A percentile compares a stretch with the other conserved stretches of the same genome.
These are phyloP conservation scores for Hymenoscyphus linearis DNA, from an alignment of 2,329 filamentous ascomycete species.

Conservation along the genomic window DNA sequence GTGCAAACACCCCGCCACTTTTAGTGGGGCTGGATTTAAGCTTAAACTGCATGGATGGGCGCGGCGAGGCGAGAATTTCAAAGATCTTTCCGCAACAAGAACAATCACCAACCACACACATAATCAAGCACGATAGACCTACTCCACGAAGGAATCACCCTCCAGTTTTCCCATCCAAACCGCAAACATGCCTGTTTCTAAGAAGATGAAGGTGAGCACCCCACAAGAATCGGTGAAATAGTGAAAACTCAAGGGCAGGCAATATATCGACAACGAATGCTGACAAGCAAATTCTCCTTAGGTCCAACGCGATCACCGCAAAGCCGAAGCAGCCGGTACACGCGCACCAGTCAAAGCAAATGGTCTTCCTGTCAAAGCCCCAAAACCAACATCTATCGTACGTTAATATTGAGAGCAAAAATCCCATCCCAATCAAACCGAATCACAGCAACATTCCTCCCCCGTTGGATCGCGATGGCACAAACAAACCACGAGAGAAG, in stretches of 20 bases:
- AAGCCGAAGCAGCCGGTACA: conserved; percentile 49
- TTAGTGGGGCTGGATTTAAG: conserved; percentile 1
- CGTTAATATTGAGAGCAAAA: conserved; percentile 15
- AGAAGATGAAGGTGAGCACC: conserved; percentile 39
- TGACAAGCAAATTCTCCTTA: conserved; percentile 23
- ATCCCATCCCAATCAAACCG: not conserved
- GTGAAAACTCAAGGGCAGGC: not conserved
- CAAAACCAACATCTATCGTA: conserved; percentile 47
- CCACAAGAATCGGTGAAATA: not conserved
- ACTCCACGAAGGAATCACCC: not conserved
- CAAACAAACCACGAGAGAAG: not conserved
- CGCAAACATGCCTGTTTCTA: conserved; percentile 41
- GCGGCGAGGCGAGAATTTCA: conserved; percentile 4
- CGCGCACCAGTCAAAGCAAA: conserved; percentile 49
- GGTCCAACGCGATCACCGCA: conserved; percentile 51
- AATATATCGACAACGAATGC: conserved; percentile 1
- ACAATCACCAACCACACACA: not conserved
- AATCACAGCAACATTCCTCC: not conserved
- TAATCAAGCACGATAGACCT: not conserved
- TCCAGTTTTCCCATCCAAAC: not conserved
- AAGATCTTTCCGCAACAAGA: not conserved
- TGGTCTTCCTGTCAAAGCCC: conserved; percentile 48
- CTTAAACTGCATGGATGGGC: not conserved
- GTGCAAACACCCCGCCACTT: conserved; percentile 3
- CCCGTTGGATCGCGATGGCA: not conserved